phyloP scores from a whole-genome alignment of 768 basidiomycete genomes.

The Xerocomellus chrysenteron region DNA sequence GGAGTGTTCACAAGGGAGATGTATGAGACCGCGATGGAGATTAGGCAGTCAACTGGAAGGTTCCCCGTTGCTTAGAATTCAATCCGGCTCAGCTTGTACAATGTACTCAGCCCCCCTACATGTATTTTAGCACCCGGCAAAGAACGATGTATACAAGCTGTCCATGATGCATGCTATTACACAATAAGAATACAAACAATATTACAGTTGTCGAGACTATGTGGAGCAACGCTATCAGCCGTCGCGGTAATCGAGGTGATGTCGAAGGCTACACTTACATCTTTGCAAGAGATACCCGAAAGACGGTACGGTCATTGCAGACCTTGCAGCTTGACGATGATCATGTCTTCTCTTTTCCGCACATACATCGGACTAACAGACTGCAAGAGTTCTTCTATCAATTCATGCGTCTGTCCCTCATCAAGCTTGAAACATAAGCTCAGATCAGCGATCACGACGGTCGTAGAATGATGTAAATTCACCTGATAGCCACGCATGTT shows the following conservation, averaged over 20 bases:
- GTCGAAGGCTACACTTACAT: constrained; percentile 9
- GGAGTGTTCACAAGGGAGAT: constrained; percentile 54
- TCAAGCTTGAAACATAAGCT: constrained; percentile 23
- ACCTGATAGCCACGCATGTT: constrained; percentile 59
- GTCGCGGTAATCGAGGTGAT: neutral
- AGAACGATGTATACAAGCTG: neutral
- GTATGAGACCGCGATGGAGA: constrained; percentile 51
- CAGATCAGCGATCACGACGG: constrained; percentile 8
- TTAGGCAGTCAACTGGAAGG: constrained; percentile 28
- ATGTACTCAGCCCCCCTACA: neutral
- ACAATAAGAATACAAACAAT: constrained; percentile 16
- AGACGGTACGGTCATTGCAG: constrained; percentile 27
- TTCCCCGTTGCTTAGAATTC: constrained; percentile 11
- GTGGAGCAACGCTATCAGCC: constrained; percentile 4
- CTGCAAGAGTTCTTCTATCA: constrained; percentile 56
- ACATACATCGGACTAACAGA: constrained; percentile 55
- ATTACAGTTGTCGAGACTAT: neutral
- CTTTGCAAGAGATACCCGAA: neutral
- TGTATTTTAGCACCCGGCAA: neutral
- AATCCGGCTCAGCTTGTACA: neutral
- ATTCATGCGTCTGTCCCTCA: constrained; percentile 46
- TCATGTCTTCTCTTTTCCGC: constrained; percentile 43
- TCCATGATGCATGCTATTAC: constrained; percentile 6
- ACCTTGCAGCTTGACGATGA: constrained; percentile 49
- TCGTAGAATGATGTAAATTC: constrained; percentile 13